Evolutionary conservation across 2,329 filamentous ascomycete species (phyloP), one percentile per base, ranked within the genome.

Genomic region (Ascocoryne sarcoides): DNA sequence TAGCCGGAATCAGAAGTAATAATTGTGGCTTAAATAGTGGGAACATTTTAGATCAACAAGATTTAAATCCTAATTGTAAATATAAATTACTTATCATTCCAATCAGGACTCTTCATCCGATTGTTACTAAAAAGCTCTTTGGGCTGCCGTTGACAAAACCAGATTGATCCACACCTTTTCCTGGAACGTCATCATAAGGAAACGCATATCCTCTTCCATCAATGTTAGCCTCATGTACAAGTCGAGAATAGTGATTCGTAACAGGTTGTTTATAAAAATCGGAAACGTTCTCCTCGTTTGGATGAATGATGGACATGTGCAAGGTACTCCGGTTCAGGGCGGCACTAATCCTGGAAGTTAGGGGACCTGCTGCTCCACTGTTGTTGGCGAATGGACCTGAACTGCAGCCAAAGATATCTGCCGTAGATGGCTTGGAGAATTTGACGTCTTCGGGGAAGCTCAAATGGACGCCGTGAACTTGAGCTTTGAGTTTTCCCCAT

Each of bases 151-250:
- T 74, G n/a, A 83, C 68, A 47, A 72, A 74, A 1, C 79, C 79
- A 16, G 74, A 76, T 61, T 80, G 76, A 56, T 83, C 77, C 4
- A 59, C 38, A 47, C 67, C 61, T 14, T 68, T 72, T 10, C 68
- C 73, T 46, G 75, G 73, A n/a, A 83, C 78, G 54, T 83, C 79
- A 51, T 83, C 79, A 49, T 81, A 83, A 0, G 79, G 67, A 54
- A 82, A 83, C 0, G 75, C 71, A 51, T 83, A 83, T 0, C 79
- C 79, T 32, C 65, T 62, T 0, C 70, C 69, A 54, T 81, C 76
- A 5, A 69, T 55, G 60, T 80, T 75, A 38, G 74, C 66, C 31
- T 67, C 59, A 59, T 82, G 79, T 2, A 82, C 68, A 21, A 82
- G 63, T 3, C 75, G 64, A 28, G 71, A 65, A 53, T 79, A 82